Evolutionary conservation across 768 basidiomycete genomes (phyloP).

Genomic region (Rubroboletus pulcherrimus): DNA sequence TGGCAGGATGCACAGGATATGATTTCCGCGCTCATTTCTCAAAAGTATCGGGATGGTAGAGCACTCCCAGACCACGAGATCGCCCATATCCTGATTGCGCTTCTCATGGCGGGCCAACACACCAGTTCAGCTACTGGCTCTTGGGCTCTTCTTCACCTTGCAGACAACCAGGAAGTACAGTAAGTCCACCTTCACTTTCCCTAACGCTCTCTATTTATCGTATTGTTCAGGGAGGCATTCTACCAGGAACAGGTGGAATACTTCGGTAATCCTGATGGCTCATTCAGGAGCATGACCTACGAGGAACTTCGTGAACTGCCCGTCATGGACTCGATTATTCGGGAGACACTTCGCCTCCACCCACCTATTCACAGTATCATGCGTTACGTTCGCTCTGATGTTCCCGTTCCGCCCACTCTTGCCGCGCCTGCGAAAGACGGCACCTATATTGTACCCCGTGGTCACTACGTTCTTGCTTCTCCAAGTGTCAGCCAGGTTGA

Average conservation of each 20-base stretch:
- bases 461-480: constrained; percentile 84
- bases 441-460: constrained; percentile 84
- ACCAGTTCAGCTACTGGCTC: constrained; percentile 91
- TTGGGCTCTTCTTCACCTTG: constrained; percentile 88
- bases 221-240: constrained; percentile 59
- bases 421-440: constrained; percentile 70
- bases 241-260: constrained; percentile 86
- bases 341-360: constrained; percentile 90
- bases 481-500: constrained; percentile 89
- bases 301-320: constrained; percentile 84
- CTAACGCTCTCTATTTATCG: not conserved
- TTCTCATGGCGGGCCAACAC: constrained; percentile 99
- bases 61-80: constrained; percentile 83
- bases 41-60: constrained; percentile 80
- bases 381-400: constrained; percentile 86
- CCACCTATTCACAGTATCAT: constrained; percentile 95
- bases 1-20: constrained; percentile 79
- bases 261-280: constrained; percentile 78
- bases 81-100: constrained; percentile 97
- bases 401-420: constrained; percentile 76
- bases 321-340: constrained; percentile 82
- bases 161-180: constrained; percentile 69
- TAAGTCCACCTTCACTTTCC: constrained; percentile 36
- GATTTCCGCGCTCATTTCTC: constrained; percentile 81
- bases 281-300: constrained; percentile 73